phyloP scores from a whole-genome alignment of 495 filamentous ascomycete species.

The Neurospora cerealis region DNA sequence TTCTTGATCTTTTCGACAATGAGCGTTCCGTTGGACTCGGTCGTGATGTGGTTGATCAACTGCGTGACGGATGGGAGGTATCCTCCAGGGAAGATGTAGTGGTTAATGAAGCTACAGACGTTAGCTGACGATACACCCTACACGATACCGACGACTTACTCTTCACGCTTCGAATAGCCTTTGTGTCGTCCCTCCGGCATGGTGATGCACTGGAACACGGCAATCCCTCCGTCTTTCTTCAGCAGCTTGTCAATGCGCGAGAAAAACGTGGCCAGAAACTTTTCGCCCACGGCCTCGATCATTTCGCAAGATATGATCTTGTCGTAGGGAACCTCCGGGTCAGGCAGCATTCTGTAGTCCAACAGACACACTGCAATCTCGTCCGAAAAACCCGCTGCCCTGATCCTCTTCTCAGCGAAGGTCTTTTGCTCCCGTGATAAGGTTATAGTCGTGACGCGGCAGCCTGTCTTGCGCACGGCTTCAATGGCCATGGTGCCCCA shows the following conservation, averaged over 20 bases:
- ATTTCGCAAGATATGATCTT: conserved; percentile 67
- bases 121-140: not conserved
- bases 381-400: conserved; percentile 38
- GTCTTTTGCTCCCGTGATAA: conserved; percentile 51
- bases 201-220: conserved; percentile 66
- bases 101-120: conserved; percentile 51
- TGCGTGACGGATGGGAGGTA: conserved; percentile 58
- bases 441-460: conserved; percentile 53
- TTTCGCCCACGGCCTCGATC: conserved; percentile 61
- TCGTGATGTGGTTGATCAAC: conserved; percentile 48
- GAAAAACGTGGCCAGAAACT: conserved; percentile 55
- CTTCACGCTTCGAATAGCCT: conserved; percentile 33
- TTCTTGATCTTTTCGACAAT: conserved; percentile 55
- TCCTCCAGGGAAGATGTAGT: conserved; percentile 67
- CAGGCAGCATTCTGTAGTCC: conserved; percentile 50
- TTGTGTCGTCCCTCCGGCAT: conserved; percentile 52
- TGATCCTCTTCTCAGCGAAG: conserved; percentile 49
- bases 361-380: conserved; percentile 47
- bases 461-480: conserved; percentile 48
- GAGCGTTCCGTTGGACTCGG: conserved; percentile 45
- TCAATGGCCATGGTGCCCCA: conserved; percentile 60
- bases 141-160: conserved; percentile 21
- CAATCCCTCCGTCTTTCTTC: conserved; percentile 53
- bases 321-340: conserved; percentile 48
- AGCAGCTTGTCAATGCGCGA: conserved; percentile 46